phyloP scores from a whole-genome alignment of 176 grass and related monocot species.

The Avena insularis region DNA sequence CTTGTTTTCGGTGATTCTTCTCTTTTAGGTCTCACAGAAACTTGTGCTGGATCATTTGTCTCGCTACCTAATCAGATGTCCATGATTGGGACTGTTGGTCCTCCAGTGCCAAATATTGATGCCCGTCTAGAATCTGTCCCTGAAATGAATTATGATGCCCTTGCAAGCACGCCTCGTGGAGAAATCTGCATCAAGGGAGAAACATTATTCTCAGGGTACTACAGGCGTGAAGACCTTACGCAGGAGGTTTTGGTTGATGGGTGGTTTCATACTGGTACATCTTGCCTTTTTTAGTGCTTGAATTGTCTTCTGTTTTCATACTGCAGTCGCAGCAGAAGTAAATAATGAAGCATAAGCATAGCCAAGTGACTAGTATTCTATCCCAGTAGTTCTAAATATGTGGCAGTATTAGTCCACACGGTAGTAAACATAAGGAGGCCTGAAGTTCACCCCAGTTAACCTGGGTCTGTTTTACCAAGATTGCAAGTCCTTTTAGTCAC shows the following conservation, averaged over 20 bases:
- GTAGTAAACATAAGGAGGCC: conserved; percentile 1
- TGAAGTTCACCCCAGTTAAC: not conserved
- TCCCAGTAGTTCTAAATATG: conserved; percentile 10
- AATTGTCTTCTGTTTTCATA: not conserved
- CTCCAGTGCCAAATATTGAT: conserved; percentile 85
- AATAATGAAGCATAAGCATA: conserved; percentile 3
- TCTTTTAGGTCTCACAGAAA: conserved; percentile 80
- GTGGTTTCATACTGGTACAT: conserved; percentile 88
- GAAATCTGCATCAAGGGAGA: conserved; percentile 83
- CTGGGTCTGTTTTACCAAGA: not conserved
- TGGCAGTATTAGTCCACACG: not conserved
- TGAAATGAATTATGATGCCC: conserved; percentile 90
- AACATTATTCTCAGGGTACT: conserved; percentile 85
- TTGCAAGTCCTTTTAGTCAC: not conserved
- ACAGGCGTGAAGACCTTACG: conserved; percentile 83
- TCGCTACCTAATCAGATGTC: conserved; percentile 78
- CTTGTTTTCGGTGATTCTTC: conserved; percentile 30
- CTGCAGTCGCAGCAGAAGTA: conserved; percentile 13
- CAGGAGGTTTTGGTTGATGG: conserved; percentile 78
- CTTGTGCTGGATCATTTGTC: conserved; percentile 78
- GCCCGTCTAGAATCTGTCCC: conserved; percentile 70
- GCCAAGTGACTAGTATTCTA: not conserved
- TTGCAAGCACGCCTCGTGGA: conserved; percentile 63
- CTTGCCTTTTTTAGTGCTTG: conserved; percentile 4
- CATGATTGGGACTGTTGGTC: conserved; percentile 85